A percentile compares a stretch with the other conserved stretches of the same genome.
Evolutionary conservation across 257 asterid species (phyloP).

Genomic region (Echium plantagineum): DNA sequence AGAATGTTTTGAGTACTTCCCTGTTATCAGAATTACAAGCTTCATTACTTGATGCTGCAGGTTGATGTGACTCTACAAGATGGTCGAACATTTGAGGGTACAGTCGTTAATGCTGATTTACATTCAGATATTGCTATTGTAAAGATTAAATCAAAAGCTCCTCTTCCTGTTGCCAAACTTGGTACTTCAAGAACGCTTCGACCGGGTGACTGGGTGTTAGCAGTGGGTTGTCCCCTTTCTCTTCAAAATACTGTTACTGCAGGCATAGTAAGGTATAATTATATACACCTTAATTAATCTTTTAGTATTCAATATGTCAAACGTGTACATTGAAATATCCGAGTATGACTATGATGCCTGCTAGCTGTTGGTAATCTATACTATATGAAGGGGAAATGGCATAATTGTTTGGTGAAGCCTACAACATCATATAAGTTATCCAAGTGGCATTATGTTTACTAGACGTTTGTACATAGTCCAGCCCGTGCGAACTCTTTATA

Average conservation of each 20-base stretch:
- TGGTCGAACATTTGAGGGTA: slow-evolving; percentile 87
- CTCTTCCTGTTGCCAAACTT: slow-evolving; percentile 68
- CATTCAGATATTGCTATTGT: slow-evolving; percentile 70
- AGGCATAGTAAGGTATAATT: slow-evolving; percentile 71
- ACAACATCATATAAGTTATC: too few species aligned
- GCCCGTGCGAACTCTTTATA: too few species aligned
- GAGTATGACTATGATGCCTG: neutral
- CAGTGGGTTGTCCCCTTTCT: slow-evolving; percentile 86
- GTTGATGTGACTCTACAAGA: slow-evolving; percentile 90
- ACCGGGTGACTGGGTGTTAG: slow-evolving; percentile 96
- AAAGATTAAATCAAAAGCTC: slow-evolving; percentile 65
- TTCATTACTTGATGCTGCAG: slow-evolving; percentile 23
- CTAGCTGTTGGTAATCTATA: too few species aligned
- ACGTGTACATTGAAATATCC: neutral
- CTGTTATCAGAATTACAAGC: neutral
- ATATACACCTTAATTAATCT: neutral
- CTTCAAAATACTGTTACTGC: slow-evolving; percentile 88
- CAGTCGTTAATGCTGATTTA: slow-evolving; percentile 70
- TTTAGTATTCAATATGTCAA: neutral
- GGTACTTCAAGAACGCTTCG: slow-evolving; percentile 73
- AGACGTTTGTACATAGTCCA: too few species aligned
- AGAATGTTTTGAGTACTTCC: neutral
- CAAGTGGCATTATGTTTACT: too few species aligned
- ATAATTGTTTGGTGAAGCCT: too few species aligned
- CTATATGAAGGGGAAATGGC: too few species aligned